Base-by-base conservation (phyloP, 2,329 filamentous ascomycete species). In the Calonectria montana region DNA sequence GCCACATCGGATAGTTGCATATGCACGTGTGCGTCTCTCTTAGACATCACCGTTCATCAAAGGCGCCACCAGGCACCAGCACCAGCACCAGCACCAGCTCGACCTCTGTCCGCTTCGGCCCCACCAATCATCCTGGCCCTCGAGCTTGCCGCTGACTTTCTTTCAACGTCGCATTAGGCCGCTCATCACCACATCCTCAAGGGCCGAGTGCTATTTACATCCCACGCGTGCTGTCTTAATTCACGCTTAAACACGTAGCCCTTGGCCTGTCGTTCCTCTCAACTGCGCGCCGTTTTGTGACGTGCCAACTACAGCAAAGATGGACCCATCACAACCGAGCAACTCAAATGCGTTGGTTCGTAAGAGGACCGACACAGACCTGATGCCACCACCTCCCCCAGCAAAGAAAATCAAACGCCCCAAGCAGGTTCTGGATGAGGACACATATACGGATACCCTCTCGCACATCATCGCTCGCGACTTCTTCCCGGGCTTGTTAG, bases 401-500 rank as follows among this genome's bases (percentile, higher is more conserved):
- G 87, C 92, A 48, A 98, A 98, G 83, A 93, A 95, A 70, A 97
- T 98, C 80, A 98, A 98, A 84, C 91, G 97, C 65, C 97, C 97
- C 0, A 92, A 93, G 73, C 94, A 93, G 73, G 92, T 98, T 31
- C 90, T 99, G 31, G 95, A 98, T 82, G 97, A 99, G 87, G 96
- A 99, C 77, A 92, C 93, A 65, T 99, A 99, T 83, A 97, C 95
- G 2, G 92, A 95, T 70, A 94, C 94, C 1, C 88, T 99, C 31
- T 98, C 96, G 0, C 93, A 97, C 77, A 98, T 99, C 81, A 98
- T 99, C 74, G 94, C 95, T 12, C 92, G 97, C 75, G 97, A 99
- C 87, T 99, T 97, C 87, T 99, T 98, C 80, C 97, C 97, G 0
- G 97, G 96, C 0, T 88, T 99, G 0, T 86, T 96, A 5, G 95